Evolutionary conservation across 2,329 filamentous ascomycete species (phyloP).

Genomic region (Paecilomyces variotii): DNA sequence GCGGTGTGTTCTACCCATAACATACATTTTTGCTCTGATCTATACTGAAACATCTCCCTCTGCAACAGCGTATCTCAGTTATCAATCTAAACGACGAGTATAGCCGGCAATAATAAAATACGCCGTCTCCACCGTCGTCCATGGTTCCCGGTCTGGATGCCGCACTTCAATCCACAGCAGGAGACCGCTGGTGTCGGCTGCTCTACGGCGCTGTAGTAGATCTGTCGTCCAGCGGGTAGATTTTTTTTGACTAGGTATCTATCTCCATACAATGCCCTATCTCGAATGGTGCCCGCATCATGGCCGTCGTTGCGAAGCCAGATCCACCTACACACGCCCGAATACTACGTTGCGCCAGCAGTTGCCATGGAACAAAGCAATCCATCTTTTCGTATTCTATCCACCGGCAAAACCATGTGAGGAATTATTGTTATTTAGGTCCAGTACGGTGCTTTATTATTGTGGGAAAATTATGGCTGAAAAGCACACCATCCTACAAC

Average conservation of each 20-base stretch:
- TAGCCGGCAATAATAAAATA: background rate
- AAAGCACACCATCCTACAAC: background rate
- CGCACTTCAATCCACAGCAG: background rate
- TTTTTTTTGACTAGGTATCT: background rate
- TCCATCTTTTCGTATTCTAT: background rate
- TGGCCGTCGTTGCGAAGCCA: background rate
- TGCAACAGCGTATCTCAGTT: background rate
- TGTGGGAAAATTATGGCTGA: background rate
- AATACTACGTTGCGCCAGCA: background rate
- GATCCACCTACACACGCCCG: background rate
- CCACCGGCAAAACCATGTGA: background rate
- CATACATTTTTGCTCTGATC: background rate
- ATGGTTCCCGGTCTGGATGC: background rate
- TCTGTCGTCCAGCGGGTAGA: background rate
- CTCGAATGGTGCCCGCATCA: background rate
- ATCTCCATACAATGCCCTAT: background rate
- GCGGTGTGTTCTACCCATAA: background rate
- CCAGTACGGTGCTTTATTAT: background rate
- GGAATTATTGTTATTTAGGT: background rate
- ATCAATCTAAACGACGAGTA: background rate
- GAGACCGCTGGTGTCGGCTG: background rate
- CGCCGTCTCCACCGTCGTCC: background rate
- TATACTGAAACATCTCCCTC: background rate
- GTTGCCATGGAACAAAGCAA: background rate
- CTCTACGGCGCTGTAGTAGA: background rate